Evolutionary conservation across 495 filamentous ascomycete species (phyloP).

Genomic region (Tuber aestivum): DNA sequence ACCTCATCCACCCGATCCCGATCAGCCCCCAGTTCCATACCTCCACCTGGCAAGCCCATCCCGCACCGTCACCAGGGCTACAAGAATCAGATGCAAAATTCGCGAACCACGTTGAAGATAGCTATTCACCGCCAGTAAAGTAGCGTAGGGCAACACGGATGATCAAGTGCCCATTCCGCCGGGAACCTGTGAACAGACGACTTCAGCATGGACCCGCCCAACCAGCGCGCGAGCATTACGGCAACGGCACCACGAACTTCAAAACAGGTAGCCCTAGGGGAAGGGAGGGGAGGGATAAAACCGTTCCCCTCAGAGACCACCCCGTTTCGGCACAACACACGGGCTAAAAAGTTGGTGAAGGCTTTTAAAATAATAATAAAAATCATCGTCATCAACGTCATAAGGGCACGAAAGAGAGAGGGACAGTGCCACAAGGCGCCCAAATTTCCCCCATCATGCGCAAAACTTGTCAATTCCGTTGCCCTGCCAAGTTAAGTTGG

Average conservation of each 20-base stretch:
- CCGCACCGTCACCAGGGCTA: conserved; percentile 3
- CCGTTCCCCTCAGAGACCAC: neutral
- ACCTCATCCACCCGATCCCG: neutral
- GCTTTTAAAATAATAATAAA: neutral
- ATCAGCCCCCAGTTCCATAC: neutral
- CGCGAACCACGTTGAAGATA: neutral
- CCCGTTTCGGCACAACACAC: conserved; percentile 3
- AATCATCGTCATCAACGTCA: neutral
- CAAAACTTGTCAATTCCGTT: neutral
- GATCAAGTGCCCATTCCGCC: neutral
- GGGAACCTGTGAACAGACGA: conserved; percentile 4
- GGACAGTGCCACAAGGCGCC: neutral
- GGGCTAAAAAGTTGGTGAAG: neutral
- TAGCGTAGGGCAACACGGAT: neutral
- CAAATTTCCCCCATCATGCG: neutral
- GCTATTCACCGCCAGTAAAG: conserved; percentile 1
- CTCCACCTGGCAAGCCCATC: neutral
- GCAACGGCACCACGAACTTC: conserved; percentile 2
- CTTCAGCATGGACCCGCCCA: neutral
- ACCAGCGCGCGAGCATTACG: neutral
- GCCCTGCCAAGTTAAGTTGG: conserved; percentile 4
- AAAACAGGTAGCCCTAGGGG: conserved; percentile 5
- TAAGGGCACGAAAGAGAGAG: neutral
- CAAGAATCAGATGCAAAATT: conserved; percentile 1
- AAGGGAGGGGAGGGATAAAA: neutral